Evolutionary conservation across 2,329 filamentous ascomycete genomes (phyloP), one percentile per base, ranked within the genome.

Genomic region (Xylaria sp.): DNA sequence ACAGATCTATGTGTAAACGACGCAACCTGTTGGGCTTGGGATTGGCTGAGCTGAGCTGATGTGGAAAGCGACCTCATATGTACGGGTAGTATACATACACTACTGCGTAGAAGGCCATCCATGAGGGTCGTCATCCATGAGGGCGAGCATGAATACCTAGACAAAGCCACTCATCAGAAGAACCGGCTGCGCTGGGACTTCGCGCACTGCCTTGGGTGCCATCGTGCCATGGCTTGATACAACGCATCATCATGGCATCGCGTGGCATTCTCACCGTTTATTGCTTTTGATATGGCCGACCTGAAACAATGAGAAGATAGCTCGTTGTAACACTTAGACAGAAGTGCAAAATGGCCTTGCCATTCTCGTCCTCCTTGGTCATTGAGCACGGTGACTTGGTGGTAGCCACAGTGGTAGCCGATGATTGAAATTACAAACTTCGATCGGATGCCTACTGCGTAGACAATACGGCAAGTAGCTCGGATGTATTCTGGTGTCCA

Each of bases 221-320:
- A 38, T 53, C 1, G 38, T 25, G 38, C 22, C 38, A 38, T 53
- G 27, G 58, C 47, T 61, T 44, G 25, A 61, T 49, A 29, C n/a
- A 54, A n/a, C 51, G 44, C 17, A 49, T 55, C 17, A 49, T 55
- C 27, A 39, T 55, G 60, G 50, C 50, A 39, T 55, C 29, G 44
- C 29, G 31, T 47, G 51, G 29, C 20, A 25, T 39, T 49, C 25
- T 38, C 33, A 29, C 36, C 6, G 15, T 49, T 31, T 53, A 13
- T 50, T 27, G 36, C 29, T 20, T 42, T 31, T 29, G 15, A 15
- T 33, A 53, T 7, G 47, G 45, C 47, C 6, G 20, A 50, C 45
- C 36, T 53, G 49, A 50, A 50, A 45, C 42, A 45, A 45, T 13
- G 10, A 17, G 9, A 45, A 11, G 42, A 45, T 17, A 45, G 42